Evolutionary conservation across 2,329 filamentous ascomycete species (phyloP).

Genomic region (Xylariales sp.): DNA sequence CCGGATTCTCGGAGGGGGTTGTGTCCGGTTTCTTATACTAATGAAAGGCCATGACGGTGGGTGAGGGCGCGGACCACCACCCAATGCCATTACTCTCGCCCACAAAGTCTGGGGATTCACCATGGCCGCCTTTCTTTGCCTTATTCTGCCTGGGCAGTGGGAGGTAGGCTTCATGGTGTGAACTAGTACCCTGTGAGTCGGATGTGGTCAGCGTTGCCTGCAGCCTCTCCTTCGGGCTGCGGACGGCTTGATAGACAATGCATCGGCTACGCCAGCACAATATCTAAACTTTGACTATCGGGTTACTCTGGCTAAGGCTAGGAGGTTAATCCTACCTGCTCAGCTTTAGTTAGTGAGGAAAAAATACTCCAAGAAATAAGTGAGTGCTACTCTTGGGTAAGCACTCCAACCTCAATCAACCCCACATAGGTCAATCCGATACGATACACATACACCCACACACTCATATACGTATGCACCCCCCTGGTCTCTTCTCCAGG

Average conservation of each 20-base stretch:
- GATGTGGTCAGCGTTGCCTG: conserved; percentile 5
- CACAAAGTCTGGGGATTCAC: not conserved
- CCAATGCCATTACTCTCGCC: not conserved
- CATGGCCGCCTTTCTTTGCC: not conserved
- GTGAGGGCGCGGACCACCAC: not conserved
- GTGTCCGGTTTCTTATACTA: not conserved
- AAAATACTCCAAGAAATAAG: too few relatives aligned
- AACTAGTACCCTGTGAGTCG: not conserved
- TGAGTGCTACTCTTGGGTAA: too few relatives aligned
- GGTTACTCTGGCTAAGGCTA: not conserved
- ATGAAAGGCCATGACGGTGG: not conserved
- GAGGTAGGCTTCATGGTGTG: conserved; percentile 7
- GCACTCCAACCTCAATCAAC: too few relatives aligned
- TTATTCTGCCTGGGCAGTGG: not conserved
- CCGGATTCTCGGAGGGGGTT: not conserved
- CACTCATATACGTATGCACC: too few relatives aligned
- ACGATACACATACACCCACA: too few relatives aligned
- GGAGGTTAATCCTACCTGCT: not conserved
- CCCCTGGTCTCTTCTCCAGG: too few relatives aligned
- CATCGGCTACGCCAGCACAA: not conserved
- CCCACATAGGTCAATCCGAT: too few relatives aligned
- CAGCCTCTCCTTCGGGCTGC: not conserved
- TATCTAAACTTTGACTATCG: not conserved
- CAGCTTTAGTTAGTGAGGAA: not conserved
- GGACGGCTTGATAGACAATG: not conserved